Evolutionary conservation across 2,329 filamentous ascomycete species (phyloP).

Genomic region (Simplicillium aogashimaense): DNA sequence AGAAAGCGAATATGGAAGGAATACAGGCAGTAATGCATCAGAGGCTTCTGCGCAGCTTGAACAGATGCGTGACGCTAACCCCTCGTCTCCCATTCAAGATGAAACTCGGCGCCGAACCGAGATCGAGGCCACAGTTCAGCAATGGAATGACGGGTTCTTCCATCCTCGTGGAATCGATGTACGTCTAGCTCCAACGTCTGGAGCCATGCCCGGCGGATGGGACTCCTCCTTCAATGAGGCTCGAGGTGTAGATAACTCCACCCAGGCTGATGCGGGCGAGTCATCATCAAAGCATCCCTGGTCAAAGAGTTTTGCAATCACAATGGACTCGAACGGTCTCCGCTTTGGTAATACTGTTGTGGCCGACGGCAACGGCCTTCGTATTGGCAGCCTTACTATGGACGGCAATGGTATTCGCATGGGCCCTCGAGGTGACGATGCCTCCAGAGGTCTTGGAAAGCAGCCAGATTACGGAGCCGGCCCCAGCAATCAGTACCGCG

Average conservation of each 20-base stretch:
- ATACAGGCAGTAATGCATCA: conserved; percentile 13
- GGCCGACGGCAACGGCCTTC: conserved; percentile 33
- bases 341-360: conserved; percentile 31
- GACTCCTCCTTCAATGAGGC: conserved; percentile 13
- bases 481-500: neutral
- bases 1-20: conserved; percentile 13
- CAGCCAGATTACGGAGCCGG: neutral
- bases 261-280: neutral
- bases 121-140: conserved; percentile 30
- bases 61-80: conserved; percentile 16
- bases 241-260: neutral
- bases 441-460: neutral
- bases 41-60: conserved; percentile 32
- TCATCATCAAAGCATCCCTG: neutral
- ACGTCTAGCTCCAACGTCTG: conserved; percentile 13
- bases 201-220: conserved; percentile 16
- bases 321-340: conserved; percentile 31
- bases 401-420: conserved; percentile 27
- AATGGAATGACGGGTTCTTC: conserved; percentile 52
- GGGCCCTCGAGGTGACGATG: neutral
- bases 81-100: conserved; percentile 1
- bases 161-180: conserved; percentile 36
- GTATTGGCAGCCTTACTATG: conserved; percentile 32
- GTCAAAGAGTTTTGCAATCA: conserved; percentile 12
- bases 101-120: conserved; percentile 17